Percentiles rank a stretch among this genome's conserved stretches.
phyloP scores from a whole-genome alignment of 73 alveolate species.

The Uronychia binucleata region DNA sequence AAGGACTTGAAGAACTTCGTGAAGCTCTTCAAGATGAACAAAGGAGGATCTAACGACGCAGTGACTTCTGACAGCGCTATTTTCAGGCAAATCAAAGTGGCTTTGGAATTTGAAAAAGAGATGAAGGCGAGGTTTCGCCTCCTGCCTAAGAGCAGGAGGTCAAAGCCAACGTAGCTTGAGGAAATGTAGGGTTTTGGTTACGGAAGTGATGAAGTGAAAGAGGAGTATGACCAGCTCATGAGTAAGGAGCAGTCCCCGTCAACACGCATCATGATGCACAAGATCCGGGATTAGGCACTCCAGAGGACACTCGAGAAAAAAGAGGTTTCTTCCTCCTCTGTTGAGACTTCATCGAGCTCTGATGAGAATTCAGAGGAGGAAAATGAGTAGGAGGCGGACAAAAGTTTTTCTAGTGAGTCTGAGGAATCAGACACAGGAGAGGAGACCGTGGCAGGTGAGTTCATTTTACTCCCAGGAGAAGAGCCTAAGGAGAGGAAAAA shows the following conservation, averaged over 20 bases:
- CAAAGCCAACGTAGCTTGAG: background rate
- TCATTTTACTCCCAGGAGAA: background rate
- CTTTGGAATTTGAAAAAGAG: constrained; percentile 5
- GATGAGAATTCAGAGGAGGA: no score
- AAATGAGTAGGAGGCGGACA: no score
- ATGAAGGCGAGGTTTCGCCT: background rate
- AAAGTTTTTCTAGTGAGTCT: no score
- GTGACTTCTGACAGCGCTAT: constrained; percentile 18
- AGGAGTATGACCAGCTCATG: background rate
- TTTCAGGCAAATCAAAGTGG: constrained; percentile 21
- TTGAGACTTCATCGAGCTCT: background rate
- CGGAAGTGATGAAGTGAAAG: background rate
- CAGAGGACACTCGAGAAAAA: background rate
- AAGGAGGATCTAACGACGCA: constrained; percentile 8
- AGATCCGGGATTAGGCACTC: background rate
- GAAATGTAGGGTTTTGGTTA: background rate
- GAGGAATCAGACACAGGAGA: background rate
- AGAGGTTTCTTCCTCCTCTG: background rate
- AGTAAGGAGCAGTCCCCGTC: background rate
- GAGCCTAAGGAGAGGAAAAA: background rate
- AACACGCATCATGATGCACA: background rate
- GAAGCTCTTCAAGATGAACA: constrained; percentile 5
- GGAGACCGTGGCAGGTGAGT: background rate
- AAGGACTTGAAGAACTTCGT: constrained; percentile 25
- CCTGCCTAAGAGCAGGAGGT: background rate